Percentiles rank a stretch among this genome's conserved stretches.
Evolutionary conservation across 169 alveolate genomes (phyloP).

Genomic region (Pseudocohnilembus persalinus): DNA sequence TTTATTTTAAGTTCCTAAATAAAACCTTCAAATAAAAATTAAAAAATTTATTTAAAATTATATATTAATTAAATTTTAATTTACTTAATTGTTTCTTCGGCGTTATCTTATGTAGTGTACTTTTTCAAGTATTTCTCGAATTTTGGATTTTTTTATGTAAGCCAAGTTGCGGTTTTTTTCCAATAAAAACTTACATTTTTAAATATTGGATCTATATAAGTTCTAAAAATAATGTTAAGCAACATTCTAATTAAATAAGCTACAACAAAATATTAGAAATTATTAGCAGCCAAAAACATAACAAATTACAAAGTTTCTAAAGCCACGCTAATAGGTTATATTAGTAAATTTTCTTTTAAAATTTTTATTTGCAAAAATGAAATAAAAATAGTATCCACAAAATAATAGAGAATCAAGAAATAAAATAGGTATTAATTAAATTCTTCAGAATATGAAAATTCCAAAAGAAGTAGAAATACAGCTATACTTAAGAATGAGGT

Average conservation of each 20-base stretch:
- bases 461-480: slow-evolving; percentile 47
- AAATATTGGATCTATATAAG: slow-evolving; percentile 61
- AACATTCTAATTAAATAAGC: slow-evolving; percentile 58
- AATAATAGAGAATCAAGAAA: slow-evolving; percentile 46
- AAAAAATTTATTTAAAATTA: slow-evolving; percentile 18
- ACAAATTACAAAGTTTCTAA: slow-evolving; percentile 60
- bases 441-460: slow-evolving; percentile 56
- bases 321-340: slow-evolving; percentile 61
- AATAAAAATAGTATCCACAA: slow-evolving; percentile 53
- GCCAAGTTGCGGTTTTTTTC: slow-evolving; percentile 43
- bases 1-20: slow-evolving; percentile 12
- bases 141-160: slow-evolving; percentile 15
- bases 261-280: slow-evolving; percentile 56
- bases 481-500: slow-evolving; percentile 44
- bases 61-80: not conserved
- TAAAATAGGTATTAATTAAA: slow-evolving; percentile 49
- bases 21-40: slow-evolving; percentile 4
- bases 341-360: slow-evolving; percentile 60
- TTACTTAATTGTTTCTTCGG: not conserved
- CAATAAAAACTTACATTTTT: slow-evolving; percentile 46
- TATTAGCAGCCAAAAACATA: slow-evolving; percentile 75
- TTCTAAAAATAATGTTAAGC: slow-evolving; percentile 50
- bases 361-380: slow-evolving; percentile 51
- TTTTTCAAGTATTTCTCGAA: not conserved
- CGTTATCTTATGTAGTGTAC: not conserved